phyloP scores from a whole-genome alignment of 2,329 filamentous ascomycete species.

The Trichoderma koningii region DNA sequence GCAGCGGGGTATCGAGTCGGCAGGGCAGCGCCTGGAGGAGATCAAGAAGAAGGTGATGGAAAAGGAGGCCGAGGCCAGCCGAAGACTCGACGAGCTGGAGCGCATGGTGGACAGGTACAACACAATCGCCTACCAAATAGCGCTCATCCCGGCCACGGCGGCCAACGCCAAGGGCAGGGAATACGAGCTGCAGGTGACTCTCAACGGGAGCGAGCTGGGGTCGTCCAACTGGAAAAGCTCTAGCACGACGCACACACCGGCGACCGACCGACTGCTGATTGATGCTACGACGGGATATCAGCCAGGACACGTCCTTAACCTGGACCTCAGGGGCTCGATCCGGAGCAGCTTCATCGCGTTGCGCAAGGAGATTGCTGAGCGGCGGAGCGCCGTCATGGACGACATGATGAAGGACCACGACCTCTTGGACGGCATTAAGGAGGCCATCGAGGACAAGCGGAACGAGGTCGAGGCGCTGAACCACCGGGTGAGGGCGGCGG shows the following conservation, averaged over 20 bases:
- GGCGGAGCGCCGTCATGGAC: slow-evolving; percentile 78
- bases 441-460: slow-evolving; percentile 94
- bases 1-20: slow-evolving; percentile 82
- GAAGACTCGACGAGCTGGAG: slow-evolving; percentile 89
- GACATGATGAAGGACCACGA: slow-evolving; percentile 94
- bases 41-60: slow-evolving; percentile 79
- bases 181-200: slow-evolving; percentile 81
- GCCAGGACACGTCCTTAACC: slow-evolving; percentile 81
- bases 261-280: slow-evolving; percentile 74
- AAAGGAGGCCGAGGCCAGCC: slow-evolving; percentile 83
- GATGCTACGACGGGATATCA: slow-evolving; percentile 86
- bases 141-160: slow-evolving; percentile 81
- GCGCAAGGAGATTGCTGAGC: slow-evolving; percentile 89
- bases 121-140: slow-evolving; percentile 89
- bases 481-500: slow-evolving; percentile 81
- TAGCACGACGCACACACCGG: slow-evolving; percentile 39
- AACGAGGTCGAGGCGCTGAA: slow-evolving; percentile 90
- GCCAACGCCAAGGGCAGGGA: slow-evolving; percentile 81
- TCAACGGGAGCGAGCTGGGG: slow-evolving; percentile 78
- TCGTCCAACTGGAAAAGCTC: slow-evolving; percentile 56
- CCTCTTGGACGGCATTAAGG: slow-evolving; percentile 88
- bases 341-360: slow-evolving; percentile 77
- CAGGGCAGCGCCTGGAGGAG: slow-evolving; percentile 76
- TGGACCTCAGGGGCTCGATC: slow-evolving; percentile 81
- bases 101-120: slow-evolving; percentile 89